These are phyloP conservation scores for Coccinonectria pachysandricola DNA, from an alignment of 2,329 filamentous ascomycete genomes.

Conservation along the genomic window DNA sequence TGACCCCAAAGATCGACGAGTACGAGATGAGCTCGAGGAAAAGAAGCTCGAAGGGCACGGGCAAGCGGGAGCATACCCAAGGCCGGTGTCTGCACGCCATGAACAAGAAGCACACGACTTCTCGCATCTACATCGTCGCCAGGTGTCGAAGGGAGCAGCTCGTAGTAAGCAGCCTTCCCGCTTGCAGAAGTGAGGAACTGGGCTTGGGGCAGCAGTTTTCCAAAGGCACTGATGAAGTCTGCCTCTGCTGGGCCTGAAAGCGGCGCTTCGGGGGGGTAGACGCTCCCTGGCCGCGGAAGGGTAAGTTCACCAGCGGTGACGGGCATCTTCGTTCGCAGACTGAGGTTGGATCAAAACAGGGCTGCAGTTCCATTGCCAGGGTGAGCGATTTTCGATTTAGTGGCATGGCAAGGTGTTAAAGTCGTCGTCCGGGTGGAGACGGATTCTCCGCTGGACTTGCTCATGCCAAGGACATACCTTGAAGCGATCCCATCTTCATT, in stretches of 20 bases:
- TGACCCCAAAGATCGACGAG: slow-evolving; percentile 44
- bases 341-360: no score
- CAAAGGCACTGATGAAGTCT: slow-evolving; percentile 27
- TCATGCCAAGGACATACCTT: no score
- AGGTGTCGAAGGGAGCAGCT: slow-evolving; percentile 13
- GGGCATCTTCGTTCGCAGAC: no score
- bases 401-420: no score
- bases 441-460: no score
- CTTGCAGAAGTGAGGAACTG: slow-evolving; percentile 20
- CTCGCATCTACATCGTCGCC: background rate
- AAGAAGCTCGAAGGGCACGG: slow-evolving; percentile 21
- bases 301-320: no score
- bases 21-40: slow-evolving; percentile 28
- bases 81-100: slow-evolving; percentile 41
- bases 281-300: no score
- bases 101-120: slow-evolving; percentile 32
- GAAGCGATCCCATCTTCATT: no score
- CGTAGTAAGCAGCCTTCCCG: slow-evolving; percentile 32
- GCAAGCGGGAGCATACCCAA: slow-evolving; percentile 36
- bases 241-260: slow-evolving; percentile 27
- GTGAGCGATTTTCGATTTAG: no score
- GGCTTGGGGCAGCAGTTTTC: slow-evolving; percentile 27
- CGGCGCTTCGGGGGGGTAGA: no score
- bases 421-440: no score
- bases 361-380: no score